A percentile compares a stretch with the other conserved stretches of the same genome.
These are phyloP conservation scores for Echria macrotheca DNA, from an alignment of 495 filamentous ascomycete genomes.

Conservation along the genomic window DNA sequence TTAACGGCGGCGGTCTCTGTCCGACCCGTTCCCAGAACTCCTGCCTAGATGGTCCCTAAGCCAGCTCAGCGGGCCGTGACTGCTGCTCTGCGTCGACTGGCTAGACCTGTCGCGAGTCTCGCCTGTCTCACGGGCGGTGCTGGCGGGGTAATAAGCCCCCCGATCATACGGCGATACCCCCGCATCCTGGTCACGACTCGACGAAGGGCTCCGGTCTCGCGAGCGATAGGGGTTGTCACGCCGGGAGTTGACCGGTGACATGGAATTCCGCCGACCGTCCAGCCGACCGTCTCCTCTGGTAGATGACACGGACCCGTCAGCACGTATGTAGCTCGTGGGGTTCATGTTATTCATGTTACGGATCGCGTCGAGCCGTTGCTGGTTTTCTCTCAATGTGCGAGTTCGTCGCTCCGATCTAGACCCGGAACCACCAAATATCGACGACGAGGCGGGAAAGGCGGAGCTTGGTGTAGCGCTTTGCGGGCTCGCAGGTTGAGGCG, in stretches of 20 bases:
- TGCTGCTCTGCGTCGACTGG: background rate
- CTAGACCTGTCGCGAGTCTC: slow-evolving; percentile 1
- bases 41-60: slow-evolving; percentile 21
- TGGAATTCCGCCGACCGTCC: slow-evolving; percentile 15
- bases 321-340: no score
- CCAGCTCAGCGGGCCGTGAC: slow-evolving; percentile 16
- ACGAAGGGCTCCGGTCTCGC: slow-evolving; percentile 15
- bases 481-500: no score
- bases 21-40: slow-evolving; percentile 4
- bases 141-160: background rate
- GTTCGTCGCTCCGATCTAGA: background rate
- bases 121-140: background rate
- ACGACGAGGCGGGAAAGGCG: no score
- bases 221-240: no score
- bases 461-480: background rate
- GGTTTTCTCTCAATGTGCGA: slow-evolving; percentile 17
- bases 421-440: background rate
- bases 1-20: no score
- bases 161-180: background rate
- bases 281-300: no score
- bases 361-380: slow-evolving; percentile 19
- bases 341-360: no score
- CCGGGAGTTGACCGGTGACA: slow-evolving; percentile 14
- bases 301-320: no score
- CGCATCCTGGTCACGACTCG: background rate